Evolutionary conservation across 2,329 filamentous ascomycete species (phyloP).

Genomic region (Colletotrichum tropicicola): DNA sequence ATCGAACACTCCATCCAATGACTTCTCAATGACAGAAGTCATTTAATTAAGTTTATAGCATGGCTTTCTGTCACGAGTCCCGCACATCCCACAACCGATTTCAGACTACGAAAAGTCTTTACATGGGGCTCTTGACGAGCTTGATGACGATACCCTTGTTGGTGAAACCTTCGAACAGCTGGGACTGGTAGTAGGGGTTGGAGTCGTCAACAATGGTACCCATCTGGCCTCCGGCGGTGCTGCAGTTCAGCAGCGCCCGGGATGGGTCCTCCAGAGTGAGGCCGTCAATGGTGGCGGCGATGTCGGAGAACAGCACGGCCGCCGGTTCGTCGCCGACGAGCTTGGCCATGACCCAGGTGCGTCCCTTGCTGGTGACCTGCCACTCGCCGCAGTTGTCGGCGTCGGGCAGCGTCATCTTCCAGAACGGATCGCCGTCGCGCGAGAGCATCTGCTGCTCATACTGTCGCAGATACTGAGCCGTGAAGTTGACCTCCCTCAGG

Average conservation of each 20-base stretch:
- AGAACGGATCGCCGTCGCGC: neutral
- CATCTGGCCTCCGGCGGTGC: neutral
- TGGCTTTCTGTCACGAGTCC: too few relatives aligned
- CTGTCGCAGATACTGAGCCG: neutral
- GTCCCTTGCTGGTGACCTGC: conserved; percentile 2
- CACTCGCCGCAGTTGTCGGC: conserved; percentile 17
- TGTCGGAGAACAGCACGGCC: conserved; percentile 1
- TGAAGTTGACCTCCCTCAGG: neutral
- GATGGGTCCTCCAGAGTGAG: neutral
- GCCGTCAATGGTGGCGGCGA: conserved; percentile 4
- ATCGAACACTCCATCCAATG: too few relatives aligned
- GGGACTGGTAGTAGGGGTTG: neutral
- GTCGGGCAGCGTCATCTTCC: conserved; percentile 3
- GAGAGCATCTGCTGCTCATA: neutral
- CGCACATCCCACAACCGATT: too few relatives aligned
- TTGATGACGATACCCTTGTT: conserved; percentile 11
- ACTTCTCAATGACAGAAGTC: too few relatives aligned
- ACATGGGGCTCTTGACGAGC: neutral
- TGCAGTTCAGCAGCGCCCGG: neutral
- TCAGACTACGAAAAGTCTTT: too few relatives aligned
- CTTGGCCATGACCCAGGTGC: conserved; percentile 8
- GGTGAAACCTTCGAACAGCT: neutral
- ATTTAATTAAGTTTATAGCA: too few relatives aligned
- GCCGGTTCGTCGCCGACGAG: conserved; percentile 2
- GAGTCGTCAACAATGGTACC: neutral